phyloP scores from a whole-genome alignment of 129 eudicot genomes.

The Solidago caesia region DNA sequence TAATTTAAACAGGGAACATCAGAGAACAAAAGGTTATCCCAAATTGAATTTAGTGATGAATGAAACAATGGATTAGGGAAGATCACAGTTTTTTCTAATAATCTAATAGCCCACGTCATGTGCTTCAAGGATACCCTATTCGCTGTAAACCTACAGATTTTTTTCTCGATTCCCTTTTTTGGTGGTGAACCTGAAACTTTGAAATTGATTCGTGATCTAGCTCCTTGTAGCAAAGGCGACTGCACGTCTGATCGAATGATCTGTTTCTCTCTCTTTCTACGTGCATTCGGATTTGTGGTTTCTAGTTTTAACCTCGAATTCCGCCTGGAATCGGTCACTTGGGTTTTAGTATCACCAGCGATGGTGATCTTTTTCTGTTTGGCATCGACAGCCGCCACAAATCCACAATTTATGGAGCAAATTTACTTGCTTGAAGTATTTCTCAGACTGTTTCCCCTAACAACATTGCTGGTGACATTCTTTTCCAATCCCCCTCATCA shows the following conservation, averaged over 20 bases:
- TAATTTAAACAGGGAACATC: too few species aligned
- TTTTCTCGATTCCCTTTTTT: conserved; percentile 45
- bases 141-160: conserved; percentile 48
- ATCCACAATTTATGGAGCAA: conserved; percentile 55
- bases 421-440: conserved; percentile 68
- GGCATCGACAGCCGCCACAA: conserved; percentile 33
- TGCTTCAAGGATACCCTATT: conserved; percentile 84
- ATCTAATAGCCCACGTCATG: conserved; percentile 62
- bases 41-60: conserved; percentile 47
- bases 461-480: conserved; percentile 96
- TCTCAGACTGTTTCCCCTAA: conserved; percentile 84
- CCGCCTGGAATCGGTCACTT: conserved; percentile 39
- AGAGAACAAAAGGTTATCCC: too few species aligned
- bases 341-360: conserved; percentile 74
- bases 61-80: conserved; percentile 83
- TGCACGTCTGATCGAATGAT: conserved; percentile 41
- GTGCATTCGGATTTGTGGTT: conserved; percentile 50
- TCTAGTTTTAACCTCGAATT: conserved; percentile 47
- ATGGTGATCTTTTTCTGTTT: conserved; percentile 13
- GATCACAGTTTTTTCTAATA: conserved; percentile 54
- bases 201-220: conserved; percentile 71
- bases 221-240: conserved; percentile 59
- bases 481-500: conserved; percentile 70
- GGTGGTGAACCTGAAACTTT: conserved; percentile 52
- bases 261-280: conserved; percentile 72